Evolutionary conservation across 2,329 filamentous ascomycete species (phyloP).

Genomic region (Nemania bipapillata): DNA sequence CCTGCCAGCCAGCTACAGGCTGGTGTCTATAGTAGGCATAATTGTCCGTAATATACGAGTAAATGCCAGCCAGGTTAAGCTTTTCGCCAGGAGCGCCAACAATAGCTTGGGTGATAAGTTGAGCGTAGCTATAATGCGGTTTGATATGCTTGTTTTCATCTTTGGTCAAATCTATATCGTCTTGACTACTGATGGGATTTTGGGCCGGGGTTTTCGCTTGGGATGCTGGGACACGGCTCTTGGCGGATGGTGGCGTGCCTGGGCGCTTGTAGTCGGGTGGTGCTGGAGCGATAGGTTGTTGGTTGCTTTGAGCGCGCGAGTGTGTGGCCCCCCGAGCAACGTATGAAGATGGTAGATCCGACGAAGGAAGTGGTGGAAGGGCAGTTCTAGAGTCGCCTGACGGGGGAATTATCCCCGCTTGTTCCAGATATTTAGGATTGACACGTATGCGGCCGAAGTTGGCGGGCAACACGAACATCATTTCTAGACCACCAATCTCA

Average conservation of each 20-base stretch:
- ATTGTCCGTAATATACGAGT: constrained; percentile 87
- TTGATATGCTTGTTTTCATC: constrained; percentile 92
- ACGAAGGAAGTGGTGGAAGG: constrained; percentile 47
- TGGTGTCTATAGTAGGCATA: constrained; percentile 95
- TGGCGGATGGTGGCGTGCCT: constrained; percentile 67
- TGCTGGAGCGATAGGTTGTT: constrained; percentile 67
- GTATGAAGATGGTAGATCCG: constrained; percentile 45
- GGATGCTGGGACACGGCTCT: constrained; percentile 50
- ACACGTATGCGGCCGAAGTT: constrained; percentile 74
- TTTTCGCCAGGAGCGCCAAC: constrained; percentile 86
- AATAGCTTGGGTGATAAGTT: constrained; percentile 96
- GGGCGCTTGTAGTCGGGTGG: constrained; percentile 70
- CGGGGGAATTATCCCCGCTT: constrained; percentile 63
- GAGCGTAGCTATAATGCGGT: constrained; percentile 94
- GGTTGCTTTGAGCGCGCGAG: constrained; percentile 48
- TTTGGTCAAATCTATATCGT: constrained; percentile 78
- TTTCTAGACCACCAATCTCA: constrained; percentile 91
- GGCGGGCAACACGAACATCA: constrained; percentile 96
- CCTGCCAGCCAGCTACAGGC: constrained; percentile 84
- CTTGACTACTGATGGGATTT: constrained; percentile 56
- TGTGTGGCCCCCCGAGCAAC: constrained; percentile 39
- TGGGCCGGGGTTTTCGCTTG: constrained; percentile 56
- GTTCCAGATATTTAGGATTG: constrained; percentile 74
- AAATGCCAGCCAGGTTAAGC: constrained; percentile 90
- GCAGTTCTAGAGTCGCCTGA: constrained; percentile 46